These are phyloP conservation scores for Penicillium flavigenum DNA, from an alignment of 495 filamentous ascomycete genomes.

Conservation along the genomic window DNA sequence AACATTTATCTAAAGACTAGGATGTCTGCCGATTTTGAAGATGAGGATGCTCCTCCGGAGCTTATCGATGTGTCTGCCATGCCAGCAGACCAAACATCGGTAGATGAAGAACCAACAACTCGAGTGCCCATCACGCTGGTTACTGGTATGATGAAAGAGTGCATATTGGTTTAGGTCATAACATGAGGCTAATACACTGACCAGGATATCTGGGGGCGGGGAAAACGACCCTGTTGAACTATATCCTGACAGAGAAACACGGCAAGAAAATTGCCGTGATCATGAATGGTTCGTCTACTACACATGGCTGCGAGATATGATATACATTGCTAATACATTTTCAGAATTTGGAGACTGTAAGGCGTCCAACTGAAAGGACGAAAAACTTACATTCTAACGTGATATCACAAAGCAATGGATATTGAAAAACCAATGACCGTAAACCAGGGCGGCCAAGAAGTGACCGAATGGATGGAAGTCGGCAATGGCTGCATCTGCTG, in stretches of 20 bases:
- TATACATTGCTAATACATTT: constrained; percentile 18
- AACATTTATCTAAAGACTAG: background rate
- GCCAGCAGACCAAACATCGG: constrained; percentile 24
- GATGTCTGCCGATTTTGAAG: constrained; percentile 52
- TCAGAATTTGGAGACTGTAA: constrained; percentile 93
- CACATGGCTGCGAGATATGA: background rate
- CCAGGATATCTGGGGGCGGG: constrained; percentile 86
- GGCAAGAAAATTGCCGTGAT: constrained; percentile 98
- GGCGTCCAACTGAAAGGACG: constrained; percentile 19
- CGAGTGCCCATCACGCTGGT: constrained; percentile 94
- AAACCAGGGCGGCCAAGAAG: constrained; percentile 78
- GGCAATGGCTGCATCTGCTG: constrained; percentile 98
- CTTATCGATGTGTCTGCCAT: constrained; percentile 58
- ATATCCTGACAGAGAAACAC: constrained; percentile 89
- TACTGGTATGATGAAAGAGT: constrained; percentile 59
- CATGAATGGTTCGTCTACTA: constrained; percentile 68
- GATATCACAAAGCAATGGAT: constrained; percentile 64
- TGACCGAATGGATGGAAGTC: constrained; percentile 93
- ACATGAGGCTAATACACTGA: background rate
- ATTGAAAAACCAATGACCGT: constrained; percentile 93
- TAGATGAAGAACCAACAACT: constrained; percentile 32
- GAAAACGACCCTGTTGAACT: constrained; percentile 94
- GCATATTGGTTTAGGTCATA: background rate
- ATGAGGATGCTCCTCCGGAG: constrained; percentile 71
- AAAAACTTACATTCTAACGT: background rate